Percentiles rank a stretch among this genome's conserved stretches.
Conservation (phyloP, 2,329 filamentous ascomycete genomes). For the Xylariaceae sp. region DNA sequence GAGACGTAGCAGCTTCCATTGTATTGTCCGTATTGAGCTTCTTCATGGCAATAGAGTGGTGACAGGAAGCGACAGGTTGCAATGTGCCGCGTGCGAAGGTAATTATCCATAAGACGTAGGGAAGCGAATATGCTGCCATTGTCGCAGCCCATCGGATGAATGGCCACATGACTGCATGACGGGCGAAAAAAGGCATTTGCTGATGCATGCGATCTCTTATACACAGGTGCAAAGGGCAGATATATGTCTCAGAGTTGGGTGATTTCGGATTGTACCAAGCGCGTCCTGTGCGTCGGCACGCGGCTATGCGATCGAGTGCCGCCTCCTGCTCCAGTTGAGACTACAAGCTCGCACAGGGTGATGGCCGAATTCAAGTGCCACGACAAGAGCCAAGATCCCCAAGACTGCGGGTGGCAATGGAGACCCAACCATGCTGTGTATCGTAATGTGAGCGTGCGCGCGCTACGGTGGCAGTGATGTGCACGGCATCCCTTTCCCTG, state of each 20-base stretch:
- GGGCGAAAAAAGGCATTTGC: neutral
- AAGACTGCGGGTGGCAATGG: neutral
- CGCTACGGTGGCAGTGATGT: neutral
- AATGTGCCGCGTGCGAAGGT: neutral
- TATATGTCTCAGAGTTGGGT: neutral
- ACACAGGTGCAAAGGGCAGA: neutral
- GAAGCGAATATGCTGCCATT: neutral
- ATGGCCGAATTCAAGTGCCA: too few species aligned
- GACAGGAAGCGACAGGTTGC: neutral
- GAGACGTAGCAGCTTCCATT: neutral
- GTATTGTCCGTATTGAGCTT: neutral
- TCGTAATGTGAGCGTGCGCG: neutral
- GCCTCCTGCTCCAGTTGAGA: neutral
- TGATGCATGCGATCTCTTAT: neutral
- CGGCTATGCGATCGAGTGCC: neutral
- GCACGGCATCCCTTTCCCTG: conserved; percentile 3
- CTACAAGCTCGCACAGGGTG: too few species aligned
- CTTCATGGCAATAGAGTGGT: neutral
- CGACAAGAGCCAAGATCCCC: neutral
- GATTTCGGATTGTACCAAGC: too few species aligned
- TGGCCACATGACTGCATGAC: neutral
- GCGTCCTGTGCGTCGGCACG: too few species aligned
- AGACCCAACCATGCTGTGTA: neutral
- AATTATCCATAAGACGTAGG: neutral
- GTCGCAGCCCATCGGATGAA: neutral